Percentiles rank a stretch among this genome's conserved stretches.
These are phyloP conservation scores for Phylloporus sp. DNA, from an alignment of 1,284 basidiomycete species.

Conservation along the genomic window DNA sequence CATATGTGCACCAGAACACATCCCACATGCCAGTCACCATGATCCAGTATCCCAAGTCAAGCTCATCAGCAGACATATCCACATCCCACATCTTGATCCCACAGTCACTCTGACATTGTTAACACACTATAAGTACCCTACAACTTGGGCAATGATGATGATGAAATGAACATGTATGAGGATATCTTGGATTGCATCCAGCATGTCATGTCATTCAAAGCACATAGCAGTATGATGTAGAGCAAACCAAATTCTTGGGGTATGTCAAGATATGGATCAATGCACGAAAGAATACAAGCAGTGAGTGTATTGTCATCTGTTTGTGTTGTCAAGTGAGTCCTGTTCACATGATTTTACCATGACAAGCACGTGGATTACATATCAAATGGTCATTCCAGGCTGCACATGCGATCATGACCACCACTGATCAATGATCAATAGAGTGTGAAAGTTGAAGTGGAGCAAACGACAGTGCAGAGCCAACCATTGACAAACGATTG, in stretches of 20 bases:
- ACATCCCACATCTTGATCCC: slow-evolving; percentile 8
- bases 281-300: slow-evolving; percentile 12
- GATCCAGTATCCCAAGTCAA: slow-evolving; percentile 31
- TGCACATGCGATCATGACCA: slow-evolving; percentile 8
- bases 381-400: slow-evolving; percentile 19
- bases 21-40: neutral
- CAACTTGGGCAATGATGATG: no score
- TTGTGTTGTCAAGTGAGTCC: neutral
- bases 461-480: slow-evolving; percentile 5
- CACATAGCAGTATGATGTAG: slow-evolving; percentile 6
- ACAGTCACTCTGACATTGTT: neutral
- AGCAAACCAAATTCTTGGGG: slow-evolving; percentile 21
- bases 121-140: neutral
- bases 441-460: neutral
- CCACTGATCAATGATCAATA: slow-evolving; percentile 1
- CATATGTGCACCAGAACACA: no score
- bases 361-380: slow-evolving; percentile 1
- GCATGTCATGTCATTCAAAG: slow-evolving; percentile 3
- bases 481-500: neutral
- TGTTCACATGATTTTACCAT: neutral
- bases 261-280: slow-evolving; percentile 8
- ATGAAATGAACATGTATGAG: slow-evolving; percentile 13
- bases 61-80: slow-evolving; percentile 7
- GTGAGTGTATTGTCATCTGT: slow-evolving; percentile 15
- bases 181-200: slow-evolving; percentile 6